Conservation (phyloP, 257 asterid genomes). For the Sherardia arvensis region DNA sequence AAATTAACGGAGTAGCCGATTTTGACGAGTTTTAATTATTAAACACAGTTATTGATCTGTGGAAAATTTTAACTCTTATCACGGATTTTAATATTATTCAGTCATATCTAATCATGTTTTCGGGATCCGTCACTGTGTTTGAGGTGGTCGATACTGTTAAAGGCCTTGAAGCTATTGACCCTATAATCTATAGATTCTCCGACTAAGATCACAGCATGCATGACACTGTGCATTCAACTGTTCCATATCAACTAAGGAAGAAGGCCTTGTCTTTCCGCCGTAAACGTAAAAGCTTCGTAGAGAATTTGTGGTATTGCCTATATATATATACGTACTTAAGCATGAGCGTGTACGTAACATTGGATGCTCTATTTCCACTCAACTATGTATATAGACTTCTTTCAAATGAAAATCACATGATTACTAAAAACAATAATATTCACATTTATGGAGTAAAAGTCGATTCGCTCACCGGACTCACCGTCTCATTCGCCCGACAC, state of each 20-base stretch:
- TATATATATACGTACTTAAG: too few species aligned
- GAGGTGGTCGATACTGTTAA: background rate
- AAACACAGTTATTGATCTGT: too few species aligned
- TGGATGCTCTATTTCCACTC: slow-evolving; percentile 14
- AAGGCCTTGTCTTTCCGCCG: background rate
- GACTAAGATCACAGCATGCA: background rate
- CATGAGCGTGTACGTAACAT: slow-evolving; percentile 13
- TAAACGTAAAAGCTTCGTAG: too few species aligned
- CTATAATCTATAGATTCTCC: background rate
- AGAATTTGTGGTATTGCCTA: too few species aligned
- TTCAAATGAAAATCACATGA: background rate
- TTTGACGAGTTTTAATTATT: too few species aligned
- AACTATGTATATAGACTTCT: background rate
- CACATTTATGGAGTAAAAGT: background rate
- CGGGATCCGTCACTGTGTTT: too few species aligned
- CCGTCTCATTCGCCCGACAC: too few species aligned
- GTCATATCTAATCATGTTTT: too few species aligned
- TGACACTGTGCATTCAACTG: background rate
- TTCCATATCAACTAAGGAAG: background rate
- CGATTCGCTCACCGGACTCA: too few species aligned
- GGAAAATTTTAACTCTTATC: too few species aligned
- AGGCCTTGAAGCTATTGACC: background rate
- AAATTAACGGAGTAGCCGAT: too few species aligned
- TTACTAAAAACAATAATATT: background rate
- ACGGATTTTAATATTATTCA: too few species aligned